A percentile compares a stretch with the other conserved stretches of the same genome.
Conservation (phyloP, 768 basidiomycete genomes). For the Russula virescens region DNA sequence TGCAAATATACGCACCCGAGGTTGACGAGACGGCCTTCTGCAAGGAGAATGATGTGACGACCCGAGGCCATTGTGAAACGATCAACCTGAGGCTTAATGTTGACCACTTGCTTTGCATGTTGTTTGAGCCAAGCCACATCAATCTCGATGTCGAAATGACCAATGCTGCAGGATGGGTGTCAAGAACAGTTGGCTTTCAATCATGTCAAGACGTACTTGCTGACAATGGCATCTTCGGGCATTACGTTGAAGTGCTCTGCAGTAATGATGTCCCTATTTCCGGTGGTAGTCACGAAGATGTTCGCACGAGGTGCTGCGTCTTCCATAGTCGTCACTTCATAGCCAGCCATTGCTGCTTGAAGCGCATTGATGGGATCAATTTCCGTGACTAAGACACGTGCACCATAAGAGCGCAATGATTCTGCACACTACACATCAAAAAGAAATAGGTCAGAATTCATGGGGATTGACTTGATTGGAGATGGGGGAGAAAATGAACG, state of each 20-base stretch:
- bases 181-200: neutral
- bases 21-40: slow-evolving; percentile 98
- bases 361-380: slow-evolving; percentile 99
- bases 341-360: slow-evolving; percentile 99
- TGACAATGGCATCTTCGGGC: slow-evolving; percentile 98
- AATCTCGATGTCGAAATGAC: slow-evolving; percentile 85
- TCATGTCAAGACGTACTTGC: slow-evolving; percentile 59
- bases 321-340: slow-evolving; percentile 98
- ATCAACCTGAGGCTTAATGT: slow-evolving; percentile 99
- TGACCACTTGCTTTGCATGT: slow-evolving; percentile 74
- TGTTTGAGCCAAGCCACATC: slow-evolving; percentile 98
- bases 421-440: slow-evolving; percentile 75
- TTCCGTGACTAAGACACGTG: slow-evolving; percentile 93
- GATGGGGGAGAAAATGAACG: slow-evolving; percentile 32
- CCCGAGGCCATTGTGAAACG: slow-evolving; percentile 90
- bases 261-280: slow-evolving; percentile 97
- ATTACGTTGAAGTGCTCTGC: slow-evolving; percentile 87
- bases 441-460: neutral
- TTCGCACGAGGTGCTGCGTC: slow-evolving; percentile 86
- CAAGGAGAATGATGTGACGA: slow-evolving; percentile 94
- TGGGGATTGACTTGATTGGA: neutral
- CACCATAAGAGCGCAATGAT: slow-evolving; percentile 94
- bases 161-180: slow-evolving; percentile 48
- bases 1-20: slow-evolving; percentile 56
- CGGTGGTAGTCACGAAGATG: slow-evolving; percentile 97